Base-by-base conservation (phyloP, 192 early-diverging fungal genomes). In the Chytriomyces sp. region DNA sequence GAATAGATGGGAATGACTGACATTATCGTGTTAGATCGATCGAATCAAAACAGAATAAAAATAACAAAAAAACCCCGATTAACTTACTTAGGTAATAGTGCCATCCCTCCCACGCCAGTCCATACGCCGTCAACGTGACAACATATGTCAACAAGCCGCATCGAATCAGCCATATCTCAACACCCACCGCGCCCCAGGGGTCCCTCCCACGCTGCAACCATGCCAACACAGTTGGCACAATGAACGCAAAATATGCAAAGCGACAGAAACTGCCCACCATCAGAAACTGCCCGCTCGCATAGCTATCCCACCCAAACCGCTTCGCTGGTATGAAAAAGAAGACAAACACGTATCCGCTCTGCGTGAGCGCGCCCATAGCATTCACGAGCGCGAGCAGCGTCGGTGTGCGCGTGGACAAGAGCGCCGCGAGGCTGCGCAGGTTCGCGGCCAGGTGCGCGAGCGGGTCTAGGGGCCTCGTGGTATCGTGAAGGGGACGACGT, bases 241-340 rank as follows among this genome's bases (percentile, higher is more conserved):
- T 66, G 14, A 49, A 57, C 25, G 77, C 38, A 78, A 85, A 80
- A 67, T 78, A 78, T 3, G 75, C 32, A 66, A 82, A 69, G 7
- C 83, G 75, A 26, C 62, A 62, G 31, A 72, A 56, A 8, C 58
- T 62, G 39, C 65, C 38, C 32, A 65, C 62, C 57, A 85, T 59
- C 65, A 80, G 34, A 59, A 72, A 85, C 39, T 39, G 54, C 8
- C 69, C 69, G 2, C 77, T 73, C 40, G 80, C 78, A 39, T 75
- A 78, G 14, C 73, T 59, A 37, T 85, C 78, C 83, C 83, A 85
- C 4, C 80, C 80, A 44, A 85, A 79, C 12, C 58, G 40, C 40
- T 61, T 78, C 6, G 74, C 25, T 3, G 71, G 64, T 57, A 80
- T 78, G 52, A 70, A 72, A 72, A 82, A 85, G 54, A 85, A 85